Evolutionary conservation across 148 eudicot species (phyloP).

Genomic region (Persicaria maculosa): DNA sequence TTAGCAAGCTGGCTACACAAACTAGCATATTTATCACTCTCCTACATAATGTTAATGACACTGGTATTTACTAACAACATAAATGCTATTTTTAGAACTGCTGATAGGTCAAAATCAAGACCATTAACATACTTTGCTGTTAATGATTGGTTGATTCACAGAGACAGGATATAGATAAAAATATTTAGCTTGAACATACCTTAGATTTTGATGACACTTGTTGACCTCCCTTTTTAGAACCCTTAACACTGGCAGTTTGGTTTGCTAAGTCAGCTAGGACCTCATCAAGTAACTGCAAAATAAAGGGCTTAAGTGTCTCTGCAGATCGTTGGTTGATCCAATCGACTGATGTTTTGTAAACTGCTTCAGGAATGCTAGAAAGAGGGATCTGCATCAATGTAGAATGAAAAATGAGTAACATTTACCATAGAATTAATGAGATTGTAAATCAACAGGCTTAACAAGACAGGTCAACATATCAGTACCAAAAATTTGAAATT

Average conservation of each 20-base stretch:
- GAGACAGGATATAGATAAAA: no score
- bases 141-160: no score
- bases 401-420: neutral
- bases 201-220: slow-evolving; percentile 64
- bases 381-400: slow-evolving; percentile 47
- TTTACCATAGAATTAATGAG: neutral
- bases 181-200: slow-evolving; percentile 22
- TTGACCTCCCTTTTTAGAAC: slow-evolving; percentile 50
- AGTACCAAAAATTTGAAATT: no score
- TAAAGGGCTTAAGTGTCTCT: slow-evolving; percentile 49
- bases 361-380: slow-evolving; percentile 51
- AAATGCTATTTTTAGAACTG: neutral
- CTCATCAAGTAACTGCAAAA: slow-evolving; percentile 48
- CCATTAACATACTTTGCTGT: no score
- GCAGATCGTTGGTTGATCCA: slow-evolving; percentile 60
- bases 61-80: neutral
- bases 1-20: neutral
- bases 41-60: neutral
- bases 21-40: neutral
- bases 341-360: slow-evolving; percentile 60
- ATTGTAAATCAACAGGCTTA: neutral
- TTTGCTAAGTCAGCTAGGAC: slow-evolving; percentile 49
- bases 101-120: neutral
- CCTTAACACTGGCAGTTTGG: slow-evolving; percentile 45
- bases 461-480: neutral